phyloP scores from a whole-genome alignment of 441 rosid genomes.

The Adansonia rubrostipa region DNA sequence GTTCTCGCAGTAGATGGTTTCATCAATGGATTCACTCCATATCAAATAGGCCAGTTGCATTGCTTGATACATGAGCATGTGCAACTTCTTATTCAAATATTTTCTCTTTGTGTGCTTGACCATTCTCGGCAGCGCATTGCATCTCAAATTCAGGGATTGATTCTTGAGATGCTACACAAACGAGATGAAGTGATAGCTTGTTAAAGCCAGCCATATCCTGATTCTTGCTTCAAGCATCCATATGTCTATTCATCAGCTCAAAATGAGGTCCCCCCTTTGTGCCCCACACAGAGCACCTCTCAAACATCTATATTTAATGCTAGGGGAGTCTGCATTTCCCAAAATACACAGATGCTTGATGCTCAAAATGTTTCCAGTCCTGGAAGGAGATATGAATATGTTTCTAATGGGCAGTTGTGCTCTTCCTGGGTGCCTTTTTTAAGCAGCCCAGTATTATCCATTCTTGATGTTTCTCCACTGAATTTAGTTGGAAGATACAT shows the following conservation, averaged over 20 bases:
- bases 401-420: slow-evolving; percentile 32
- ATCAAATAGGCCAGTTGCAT: slow-evolving; percentile 81
- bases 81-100: slow-evolving; percentile 89
- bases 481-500: slow-evolving; percentile 62
- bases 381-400: slow-evolving; percentile 26
- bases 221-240: slow-evolving; percentile 50
- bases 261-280: slow-evolving; percentile 40
- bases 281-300: slow-evolving; percentile 29
- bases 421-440: slow-evolving; percentile 56
- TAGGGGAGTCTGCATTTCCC: slow-evolving; percentile 27
- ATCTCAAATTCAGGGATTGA: slow-evolving; percentile 70
- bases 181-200: slow-evolving; percentile 55
- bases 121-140: slow-evolving; percentile 72
- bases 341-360: slow-evolving; percentile 35
- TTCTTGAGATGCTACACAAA: slow-evolving; percentile 70
- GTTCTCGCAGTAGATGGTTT: slow-evolving; percentile 39
- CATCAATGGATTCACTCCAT: slow-evolving; percentile 64
- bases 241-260: slow-evolving; percentile 52
- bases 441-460: slow-evolving; percentile 51
- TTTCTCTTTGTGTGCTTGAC: slow-evolving; percentile 81
- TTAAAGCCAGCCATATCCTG: slow-evolving; percentile 61
- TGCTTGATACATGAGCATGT: slow-evolving; percentile 85
- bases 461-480: slow-evolving; percentile 71
- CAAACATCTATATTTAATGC: slow-evolving; percentile 36
- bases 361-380: slow-evolving; percentile 33